These are phyloP conservation scores for Halophytophthora batemanensis DNA, from an alignment of 352 stramenopile species.

Conservation along the genomic window DNA sequence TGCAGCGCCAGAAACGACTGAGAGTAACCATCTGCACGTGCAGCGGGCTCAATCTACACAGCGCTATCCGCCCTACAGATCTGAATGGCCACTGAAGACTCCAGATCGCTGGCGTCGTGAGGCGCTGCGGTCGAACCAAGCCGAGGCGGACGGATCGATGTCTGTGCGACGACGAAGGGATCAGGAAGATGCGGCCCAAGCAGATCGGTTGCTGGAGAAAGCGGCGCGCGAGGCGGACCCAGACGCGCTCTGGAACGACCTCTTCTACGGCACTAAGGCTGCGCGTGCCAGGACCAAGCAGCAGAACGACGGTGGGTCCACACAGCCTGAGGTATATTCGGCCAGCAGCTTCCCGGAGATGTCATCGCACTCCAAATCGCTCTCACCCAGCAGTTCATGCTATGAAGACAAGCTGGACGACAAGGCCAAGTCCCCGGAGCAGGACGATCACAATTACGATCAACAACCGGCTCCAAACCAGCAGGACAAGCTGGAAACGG, in stretches of 20 bases:
- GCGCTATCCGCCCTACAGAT: constrained; percentile 13
- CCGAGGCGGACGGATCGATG: constrained; percentile 13
- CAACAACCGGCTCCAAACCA: not conserved
- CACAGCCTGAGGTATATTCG: constrained; percentile 21
- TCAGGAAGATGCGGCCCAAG: constrained; percentile 21
- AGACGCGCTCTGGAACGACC: constrained; percentile 39
- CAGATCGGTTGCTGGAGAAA: constrained; percentile 26
- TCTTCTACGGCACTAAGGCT: constrained; percentile 31
- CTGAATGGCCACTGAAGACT: constrained; percentile 30
- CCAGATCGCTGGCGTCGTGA: constrained; percentile 29
- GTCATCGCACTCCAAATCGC: constrained; percentile 10
- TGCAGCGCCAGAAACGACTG: constrained; percentile 9
- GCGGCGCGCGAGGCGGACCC: constrained; percentile 17
- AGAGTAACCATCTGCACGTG: constrained; percentile 4
- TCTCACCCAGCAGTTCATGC: constrained; percentile 8
- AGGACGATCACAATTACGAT: not conserved
- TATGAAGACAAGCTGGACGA: constrained; percentile 10
- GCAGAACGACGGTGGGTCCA: not conserved
- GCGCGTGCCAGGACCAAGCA: constrained; percentile 15
- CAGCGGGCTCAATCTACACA: constrained; percentile 3
- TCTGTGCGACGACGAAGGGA: constrained; percentile 18
- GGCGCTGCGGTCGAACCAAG: constrained; percentile 24
- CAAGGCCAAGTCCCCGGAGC: constrained; percentile 1
- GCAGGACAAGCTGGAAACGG: too few species aligned
- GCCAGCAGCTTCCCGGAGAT: constrained; percentile 21